These are phyloP conservation scores for Ricinus communis DNA, from an alignment of 345 rosid species.

Conservation along the genomic window DNA sequence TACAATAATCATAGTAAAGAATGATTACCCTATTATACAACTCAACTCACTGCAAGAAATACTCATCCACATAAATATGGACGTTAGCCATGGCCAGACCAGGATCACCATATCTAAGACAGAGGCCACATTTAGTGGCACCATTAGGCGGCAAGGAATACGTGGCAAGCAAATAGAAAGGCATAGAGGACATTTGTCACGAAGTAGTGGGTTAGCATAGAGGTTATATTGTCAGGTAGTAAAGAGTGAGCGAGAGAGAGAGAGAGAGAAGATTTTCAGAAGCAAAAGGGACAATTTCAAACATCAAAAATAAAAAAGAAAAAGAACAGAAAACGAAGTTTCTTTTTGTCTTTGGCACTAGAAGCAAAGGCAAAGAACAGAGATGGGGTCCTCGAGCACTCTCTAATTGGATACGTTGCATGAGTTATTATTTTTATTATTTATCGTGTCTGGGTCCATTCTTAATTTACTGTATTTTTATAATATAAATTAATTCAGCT, in stretches of 20 bases:
- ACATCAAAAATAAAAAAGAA: not conserved
- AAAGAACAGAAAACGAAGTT: not conserved
- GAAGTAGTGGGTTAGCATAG: not conserved
- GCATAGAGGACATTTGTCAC: not conserved
- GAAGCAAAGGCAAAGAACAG: not conserved
- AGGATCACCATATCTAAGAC: conserved; percentile 1
- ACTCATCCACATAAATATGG: not conserved
- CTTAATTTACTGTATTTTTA: not conserved
- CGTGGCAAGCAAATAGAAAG: conserved; percentile 5
- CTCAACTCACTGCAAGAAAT: too few relatives aligned
- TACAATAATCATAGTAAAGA: too few relatives aligned
- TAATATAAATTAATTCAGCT: not conserved
- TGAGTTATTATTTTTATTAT: not conserved
- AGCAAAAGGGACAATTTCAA: conserved; percentile 17
- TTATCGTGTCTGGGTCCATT: conserved; percentile 16
- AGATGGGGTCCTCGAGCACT: conserved; percentile 4
- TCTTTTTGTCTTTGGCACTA: conserved; percentile 1
- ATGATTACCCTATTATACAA: too few relatives aligned
- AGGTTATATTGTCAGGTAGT: conserved; percentile 4
- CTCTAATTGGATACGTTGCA: not conserved
- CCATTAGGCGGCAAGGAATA: not conserved
- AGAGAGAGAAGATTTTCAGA: conserved; percentile 13
- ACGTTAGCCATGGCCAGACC: not conserved
- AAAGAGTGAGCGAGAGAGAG: too few relatives aligned
- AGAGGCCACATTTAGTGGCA: not conserved